Conservation (phyloP, 805 yeast species). For the Ogataea pini region DNA sequence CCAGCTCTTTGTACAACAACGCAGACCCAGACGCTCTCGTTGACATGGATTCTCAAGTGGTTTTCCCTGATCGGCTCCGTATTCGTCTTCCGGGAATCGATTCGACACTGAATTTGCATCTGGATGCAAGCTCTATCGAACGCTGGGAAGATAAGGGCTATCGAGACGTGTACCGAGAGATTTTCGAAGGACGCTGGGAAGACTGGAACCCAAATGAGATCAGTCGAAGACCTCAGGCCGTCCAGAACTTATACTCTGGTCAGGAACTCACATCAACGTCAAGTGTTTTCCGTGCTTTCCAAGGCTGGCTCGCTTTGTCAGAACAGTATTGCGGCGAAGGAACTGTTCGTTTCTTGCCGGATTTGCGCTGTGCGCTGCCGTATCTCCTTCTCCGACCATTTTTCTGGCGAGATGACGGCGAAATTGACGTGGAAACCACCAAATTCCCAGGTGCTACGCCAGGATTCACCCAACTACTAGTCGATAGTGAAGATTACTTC, state of each 20-base stretch:
- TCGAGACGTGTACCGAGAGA: constrained; percentile 36
- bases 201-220: constrained; percentile 42
- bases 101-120: constrained; percentile 39
- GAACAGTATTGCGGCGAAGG: constrained; percentile 40
- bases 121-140: constrained; percentile 44
- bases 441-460: constrained; percentile 41
- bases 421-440: constrained; percentile 34
- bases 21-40: constrained; percentile 29
- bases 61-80: constrained; percentile 44
- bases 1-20: constrained; percentile 12
- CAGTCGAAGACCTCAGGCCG: constrained; percentile 37
- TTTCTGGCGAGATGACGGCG: constrained; percentile 33
- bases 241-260: constrained; percentile 36
- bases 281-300: constrained; percentile 40
- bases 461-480: constrained; percentile 38
- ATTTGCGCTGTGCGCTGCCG: constrained; percentile 39
- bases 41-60: constrained; percentile 35
- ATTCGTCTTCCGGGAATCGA: constrained; percentile 42
- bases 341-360: constrained; percentile 40
- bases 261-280: not conserved
- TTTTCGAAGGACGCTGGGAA: constrained; percentile 45
- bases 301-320: constrained; percentile 46
- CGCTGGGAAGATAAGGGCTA: constrained; percentile 47
- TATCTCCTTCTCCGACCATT: constrained; percentile 44
- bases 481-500: constrained; percentile 24